Percentiles rank a stretch among this genome's conserved stretches.
These are phyloP conservation scores for Cladorrhinum sp. DNA, from an alignment of 2,329 filamentous ascomycete species.

Conservation along the genomic window DNA sequence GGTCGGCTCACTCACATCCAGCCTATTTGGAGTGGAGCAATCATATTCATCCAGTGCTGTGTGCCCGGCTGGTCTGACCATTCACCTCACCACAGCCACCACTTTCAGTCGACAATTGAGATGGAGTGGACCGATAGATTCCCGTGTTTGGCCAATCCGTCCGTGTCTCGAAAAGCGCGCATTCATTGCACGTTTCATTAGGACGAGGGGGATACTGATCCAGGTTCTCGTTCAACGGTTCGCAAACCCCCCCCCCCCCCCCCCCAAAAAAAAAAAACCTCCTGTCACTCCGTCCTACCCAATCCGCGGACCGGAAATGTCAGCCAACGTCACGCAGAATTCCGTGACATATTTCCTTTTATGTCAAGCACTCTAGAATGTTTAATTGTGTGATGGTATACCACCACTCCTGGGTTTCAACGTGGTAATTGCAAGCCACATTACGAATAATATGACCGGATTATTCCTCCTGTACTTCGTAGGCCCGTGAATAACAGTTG, in stretches of 20 bases:
- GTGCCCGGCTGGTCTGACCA: constrained; percentile 3
- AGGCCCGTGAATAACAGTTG: not conserved
- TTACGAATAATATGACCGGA: not conserved
- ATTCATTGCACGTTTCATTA: constrained; percentile 2
- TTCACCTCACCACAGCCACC: constrained; percentile 5
- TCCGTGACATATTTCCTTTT: not conserved
- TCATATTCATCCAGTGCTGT: constrained; percentile 4
- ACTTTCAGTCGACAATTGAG: not conserved
- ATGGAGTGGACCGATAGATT: not conserved
- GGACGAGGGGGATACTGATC: not conserved
- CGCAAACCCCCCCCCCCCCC: too few relatives aligned
- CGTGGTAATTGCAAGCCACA: not conserved
- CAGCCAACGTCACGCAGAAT: not conserved
- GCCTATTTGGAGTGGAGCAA: constrained; percentile 3
- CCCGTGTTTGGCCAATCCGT: not conserved
- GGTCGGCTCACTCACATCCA: constrained; percentile 5
- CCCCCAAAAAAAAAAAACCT: not conserved
- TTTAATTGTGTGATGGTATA: not conserved
- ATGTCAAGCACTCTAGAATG: not conserved
- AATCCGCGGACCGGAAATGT: not conserved
- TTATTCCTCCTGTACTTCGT: not conserved
- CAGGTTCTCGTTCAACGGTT: not conserved
- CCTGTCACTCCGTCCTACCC: not conserved
- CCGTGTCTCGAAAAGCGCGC: constrained; percentile 4
- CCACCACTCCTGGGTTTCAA: not conserved